Evolutionary conservation across 768 basidiomycete genomes (phyloP).

Genomic region (Termitomyces titanicus): DNA sequence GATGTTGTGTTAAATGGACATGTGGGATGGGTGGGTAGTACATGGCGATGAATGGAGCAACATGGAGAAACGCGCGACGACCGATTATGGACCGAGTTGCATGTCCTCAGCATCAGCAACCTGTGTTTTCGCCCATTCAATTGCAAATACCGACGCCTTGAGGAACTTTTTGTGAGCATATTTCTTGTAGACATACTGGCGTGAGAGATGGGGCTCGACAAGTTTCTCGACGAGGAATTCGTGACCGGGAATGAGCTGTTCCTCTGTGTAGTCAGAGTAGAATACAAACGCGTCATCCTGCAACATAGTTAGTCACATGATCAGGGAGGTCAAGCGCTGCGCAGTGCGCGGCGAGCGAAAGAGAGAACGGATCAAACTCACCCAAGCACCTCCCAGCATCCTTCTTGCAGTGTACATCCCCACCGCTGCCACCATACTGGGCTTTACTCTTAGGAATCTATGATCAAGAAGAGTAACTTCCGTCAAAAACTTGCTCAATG

Average conservation of each 20-base stretch:
- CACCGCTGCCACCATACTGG: constrained; percentile 90
- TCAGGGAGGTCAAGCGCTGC: too few species aligned
- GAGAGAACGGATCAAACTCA: constrained; percentile 42
- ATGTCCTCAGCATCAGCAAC: constrained; percentile 40
- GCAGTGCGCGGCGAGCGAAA: too few species aligned
- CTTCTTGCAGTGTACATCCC: constrained; percentile 94
- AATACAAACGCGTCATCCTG: constrained; percentile 90
- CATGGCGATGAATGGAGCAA: constrained; percentile 15
- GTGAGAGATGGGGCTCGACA: constrained; percentile 72
- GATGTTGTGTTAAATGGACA: constrained; percentile 3
- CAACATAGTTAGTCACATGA: constrained; percentile 36
- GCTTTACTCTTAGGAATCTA: constrained; percentile 90
- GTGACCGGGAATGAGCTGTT: constrained; percentile 81
- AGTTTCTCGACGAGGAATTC: constrained; percentile 81
- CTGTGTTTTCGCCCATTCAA: constrained; percentile 67
- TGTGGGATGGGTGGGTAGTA: constrained; percentile 14
- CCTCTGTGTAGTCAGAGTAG: constrained; percentile 90
- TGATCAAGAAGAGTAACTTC: constrained; percentile 94
- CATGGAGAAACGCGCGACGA: constrained; percentile 18
- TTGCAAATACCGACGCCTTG: constrained; percentile 78
- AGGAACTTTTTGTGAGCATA: constrained; percentile 98
- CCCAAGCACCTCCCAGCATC: constrained; percentile 97
- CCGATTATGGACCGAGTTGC: constrained; percentile 39
- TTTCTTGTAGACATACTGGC: constrained; percentile 90
- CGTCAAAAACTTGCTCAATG: constrained; percentile 94